A percentile compares a stretch with the other conserved stretches of the same genome.
Evolutionary conservation across 768 basidiomycete species (phyloP).

Genomic region (Plicaturopsis crispa): DNA sequence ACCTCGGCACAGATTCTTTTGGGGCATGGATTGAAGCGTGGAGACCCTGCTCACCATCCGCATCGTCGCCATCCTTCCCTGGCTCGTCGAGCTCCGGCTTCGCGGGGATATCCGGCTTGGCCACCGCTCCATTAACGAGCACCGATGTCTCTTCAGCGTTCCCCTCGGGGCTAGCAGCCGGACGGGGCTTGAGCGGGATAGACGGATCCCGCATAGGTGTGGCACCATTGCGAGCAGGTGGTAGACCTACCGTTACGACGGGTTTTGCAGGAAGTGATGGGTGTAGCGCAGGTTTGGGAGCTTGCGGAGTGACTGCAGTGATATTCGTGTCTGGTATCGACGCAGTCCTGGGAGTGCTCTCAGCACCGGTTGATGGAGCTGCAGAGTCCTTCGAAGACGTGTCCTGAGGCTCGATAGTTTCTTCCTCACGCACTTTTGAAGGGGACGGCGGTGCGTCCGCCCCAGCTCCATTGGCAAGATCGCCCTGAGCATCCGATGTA

Average conservation of each 20-base stretch:
- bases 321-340: too few species aligned
- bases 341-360: too few species aligned
- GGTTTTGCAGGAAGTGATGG: constrained; percentile 45
- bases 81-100: not conserved
- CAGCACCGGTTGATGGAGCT: constrained; percentile 5
- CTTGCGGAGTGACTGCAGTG: not conserved
- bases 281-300: constrained; percentile 23
- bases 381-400: constrained; percentile 7
- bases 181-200: constrained; percentile 12
- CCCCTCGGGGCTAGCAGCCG: too few species aligned
- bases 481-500: too few species aligned
- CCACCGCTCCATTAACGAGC: too few species aligned
- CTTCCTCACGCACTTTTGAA: too few species aligned
- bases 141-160: too few species aligned
- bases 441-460: too few species aligned
- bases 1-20: constrained; percentile 27
- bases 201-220: constrained; percentile 15
- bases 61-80: not conserved
- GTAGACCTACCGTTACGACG: constrained; percentile 14
- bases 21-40: constrained; percentile 54
- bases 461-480: too few species aligned
- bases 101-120: not conserved
- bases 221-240: constrained; percentile 11
- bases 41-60: constrained; percentile 16
- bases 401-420: too few species aligned